Conservation (phyloP, 164 flowering plant species). For the Magnolia kwangsiensis region DNA sequence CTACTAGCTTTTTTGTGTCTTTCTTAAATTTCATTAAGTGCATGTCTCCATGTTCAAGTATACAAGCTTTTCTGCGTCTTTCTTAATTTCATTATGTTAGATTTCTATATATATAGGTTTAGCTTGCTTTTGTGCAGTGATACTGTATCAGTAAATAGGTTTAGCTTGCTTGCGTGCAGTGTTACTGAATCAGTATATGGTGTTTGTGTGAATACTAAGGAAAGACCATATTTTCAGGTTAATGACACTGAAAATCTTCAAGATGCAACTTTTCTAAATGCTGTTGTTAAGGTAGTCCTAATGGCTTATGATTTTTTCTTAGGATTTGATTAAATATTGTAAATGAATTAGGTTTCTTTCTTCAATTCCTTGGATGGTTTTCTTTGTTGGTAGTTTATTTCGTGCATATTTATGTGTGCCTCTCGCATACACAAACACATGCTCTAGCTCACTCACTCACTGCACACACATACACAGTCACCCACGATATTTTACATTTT, state of each 20-base stretch:
- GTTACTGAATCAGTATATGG: background rate
- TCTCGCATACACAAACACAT: no score
- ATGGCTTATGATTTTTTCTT: background rate
- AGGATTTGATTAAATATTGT: background rate
- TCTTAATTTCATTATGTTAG: background rate
- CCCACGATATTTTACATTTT: no score
- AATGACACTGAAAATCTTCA: conserved; percentile 57
- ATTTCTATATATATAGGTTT: background rate
- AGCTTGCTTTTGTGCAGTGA: background rate
- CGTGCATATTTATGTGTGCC: background rate
- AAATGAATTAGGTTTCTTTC: background rate
- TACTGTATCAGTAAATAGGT: background rate
- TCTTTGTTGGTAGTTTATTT: background rate
- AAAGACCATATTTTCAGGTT: conserved; percentile 35
- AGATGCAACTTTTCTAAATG: conserved; percentile 77
- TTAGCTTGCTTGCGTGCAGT: background rate
- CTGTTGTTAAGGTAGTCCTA: conserved; percentile 87
- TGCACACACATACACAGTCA: no score
- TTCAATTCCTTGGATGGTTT: background rate
- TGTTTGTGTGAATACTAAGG: background rate
- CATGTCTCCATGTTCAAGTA: no score
- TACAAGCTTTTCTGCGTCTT: no score
- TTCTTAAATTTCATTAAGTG: no score
- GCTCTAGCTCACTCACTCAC: no score
- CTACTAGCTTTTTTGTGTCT: no score